Conservation (phyloP, 495 filamentous ascomycete species). For the Daldinia grandis region DNA sequence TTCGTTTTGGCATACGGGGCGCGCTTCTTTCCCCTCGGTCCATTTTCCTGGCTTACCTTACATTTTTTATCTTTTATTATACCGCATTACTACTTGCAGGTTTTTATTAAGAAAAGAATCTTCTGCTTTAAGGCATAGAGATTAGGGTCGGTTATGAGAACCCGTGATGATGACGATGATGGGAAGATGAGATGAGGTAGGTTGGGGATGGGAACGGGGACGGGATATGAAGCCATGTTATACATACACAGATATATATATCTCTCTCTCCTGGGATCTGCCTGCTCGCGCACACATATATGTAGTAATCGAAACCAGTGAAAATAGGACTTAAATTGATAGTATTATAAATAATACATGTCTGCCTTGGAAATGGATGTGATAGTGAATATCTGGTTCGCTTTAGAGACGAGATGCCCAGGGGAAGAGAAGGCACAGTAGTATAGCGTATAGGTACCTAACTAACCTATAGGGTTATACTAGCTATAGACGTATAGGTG, state of each 20-base stretch:
- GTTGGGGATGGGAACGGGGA: constrained; percentile 7
- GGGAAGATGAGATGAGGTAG: background rate
- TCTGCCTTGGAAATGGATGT: background rate
- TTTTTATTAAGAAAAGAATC: too few relatives aligned
- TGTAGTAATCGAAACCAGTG: background rate
- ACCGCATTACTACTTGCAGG: background rate
- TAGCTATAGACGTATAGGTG: background rate
- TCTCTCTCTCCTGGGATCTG: constrained; percentile 7
- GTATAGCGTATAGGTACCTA: too few relatives aligned
- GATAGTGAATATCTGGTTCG: background rate
- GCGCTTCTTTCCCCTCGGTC: background rate
- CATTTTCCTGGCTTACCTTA: background rate
- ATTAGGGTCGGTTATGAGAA: background rate
- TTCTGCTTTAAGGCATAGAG: background rate
- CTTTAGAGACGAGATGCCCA: background rate
- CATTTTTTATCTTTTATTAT: background rate
- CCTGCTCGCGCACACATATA: constrained; percentile 29
- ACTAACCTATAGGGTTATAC: too few relatives aligned
- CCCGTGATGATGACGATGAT: background rate
- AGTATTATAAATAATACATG: background rate
- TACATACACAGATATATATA: background rate
- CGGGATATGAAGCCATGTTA: constrained; percentile 14
- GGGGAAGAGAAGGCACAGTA: too few relatives aligned
- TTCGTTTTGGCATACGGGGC: background rate
- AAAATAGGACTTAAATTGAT: background rate